Conservation (phyloP, 2,329 filamentous ascomycete genomes). For the Hymenoscyphus scutula region DNA sequence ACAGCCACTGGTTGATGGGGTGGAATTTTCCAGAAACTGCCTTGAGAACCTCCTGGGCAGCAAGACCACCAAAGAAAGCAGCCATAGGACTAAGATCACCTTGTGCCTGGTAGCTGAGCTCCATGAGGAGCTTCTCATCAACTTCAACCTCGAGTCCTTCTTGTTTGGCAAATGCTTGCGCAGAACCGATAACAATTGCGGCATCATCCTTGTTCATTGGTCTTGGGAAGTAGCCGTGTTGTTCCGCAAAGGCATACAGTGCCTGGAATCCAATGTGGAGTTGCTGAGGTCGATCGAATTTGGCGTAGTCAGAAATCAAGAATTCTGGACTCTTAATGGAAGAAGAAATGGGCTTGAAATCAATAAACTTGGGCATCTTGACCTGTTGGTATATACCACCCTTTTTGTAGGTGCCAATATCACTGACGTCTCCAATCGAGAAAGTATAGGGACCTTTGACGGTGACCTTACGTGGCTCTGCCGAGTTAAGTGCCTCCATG, state of each 20-base stretch:
- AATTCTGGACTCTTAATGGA: constrained; percentile 86
- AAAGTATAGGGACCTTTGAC: constrained; percentile 98
- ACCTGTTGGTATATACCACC: constrained; percentile 93
- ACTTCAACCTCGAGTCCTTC: constrained; percentile 79
- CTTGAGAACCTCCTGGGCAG: constrained; percentile 93
- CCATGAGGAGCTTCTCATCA: constrained; percentile 87
- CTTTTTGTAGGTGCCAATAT: constrained; percentile 79
- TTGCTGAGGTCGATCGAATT: constrained; percentile 92
- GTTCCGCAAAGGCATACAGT: constrained; percentile 78
- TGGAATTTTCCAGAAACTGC: constrained; percentile 97
- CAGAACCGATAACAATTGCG: constrained; percentile 69
- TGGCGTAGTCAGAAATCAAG: constrained; percentile 92
- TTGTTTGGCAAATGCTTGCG: constrained; percentile 70
- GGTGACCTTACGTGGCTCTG: constrained; percentile 82
- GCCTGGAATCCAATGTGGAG: constrained; percentile 92
- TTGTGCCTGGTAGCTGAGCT: constrained; percentile 89
- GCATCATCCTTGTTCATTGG: constrained; percentile 87
- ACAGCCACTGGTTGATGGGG: constrained; percentile 93
- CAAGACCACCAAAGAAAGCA: constrained; percentile 89
- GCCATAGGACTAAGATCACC: constrained; percentile 91
- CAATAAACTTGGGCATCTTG: constrained; percentile 94
- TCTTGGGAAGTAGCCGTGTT: constrained; percentile 71
- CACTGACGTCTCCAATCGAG: constrained; percentile 89
- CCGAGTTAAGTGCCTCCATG: constrained; percentile 82
- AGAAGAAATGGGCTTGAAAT: constrained; percentile 78